Percentiles rank a stretch among this genome's conserved stretches.
phyloP scores from a whole-genome alignment of 345 rosid genomes.

The Brassica carinata region DNA sequence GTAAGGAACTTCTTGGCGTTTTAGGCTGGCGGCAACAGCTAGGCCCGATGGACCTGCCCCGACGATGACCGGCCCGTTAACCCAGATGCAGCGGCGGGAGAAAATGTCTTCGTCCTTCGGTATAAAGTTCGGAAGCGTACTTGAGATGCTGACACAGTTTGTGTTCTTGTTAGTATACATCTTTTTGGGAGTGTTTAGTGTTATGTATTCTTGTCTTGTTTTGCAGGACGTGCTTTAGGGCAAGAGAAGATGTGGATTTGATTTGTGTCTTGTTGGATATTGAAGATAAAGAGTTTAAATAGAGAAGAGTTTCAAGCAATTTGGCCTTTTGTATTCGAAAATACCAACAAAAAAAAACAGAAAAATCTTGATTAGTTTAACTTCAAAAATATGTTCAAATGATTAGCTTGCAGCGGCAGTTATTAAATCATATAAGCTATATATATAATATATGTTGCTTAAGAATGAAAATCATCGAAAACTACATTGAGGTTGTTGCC shows the following conservation, averaged over 20 bases:
- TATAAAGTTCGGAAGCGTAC: conserved; percentile 40
- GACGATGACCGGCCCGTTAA: conserved; percentile 80
- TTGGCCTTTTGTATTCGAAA: conserved; percentile 6
- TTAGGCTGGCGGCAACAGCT: conserved; percentile 63
- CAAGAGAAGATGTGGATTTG: conserved; percentile 25
- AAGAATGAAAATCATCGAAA: not conserved
- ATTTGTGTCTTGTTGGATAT: conserved; percentile 12
- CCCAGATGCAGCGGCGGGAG: conserved; percentile 67
- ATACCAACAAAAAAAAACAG: not conserved
- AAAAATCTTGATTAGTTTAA: not conserved
- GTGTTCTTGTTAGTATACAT: conserved; percentile 5
- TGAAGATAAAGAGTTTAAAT: conserved; percentile 25
- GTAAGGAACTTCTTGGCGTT: conserved; percentile 66
- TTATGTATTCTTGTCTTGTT: not conserved
- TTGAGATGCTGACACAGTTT: conserved; percentile 42
- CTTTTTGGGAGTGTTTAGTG: conserved; percentile 4
- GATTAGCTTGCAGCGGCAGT: conserved; percentile 20
- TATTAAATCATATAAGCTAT: not conserved
- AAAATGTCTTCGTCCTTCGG: conserved; percentile 31
- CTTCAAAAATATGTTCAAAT: conserved; percentile 1
- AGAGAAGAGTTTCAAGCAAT: conserved; percentile 24
- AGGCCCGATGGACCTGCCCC: conserved; percentile 90
- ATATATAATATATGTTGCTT: not conserved
- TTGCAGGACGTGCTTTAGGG: not conserved
- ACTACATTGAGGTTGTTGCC: not conserved